Base-by-base conservation (phyloP, 2,329 filamentous ascomycete species). In the Diaporthe helianthi region DNA sequence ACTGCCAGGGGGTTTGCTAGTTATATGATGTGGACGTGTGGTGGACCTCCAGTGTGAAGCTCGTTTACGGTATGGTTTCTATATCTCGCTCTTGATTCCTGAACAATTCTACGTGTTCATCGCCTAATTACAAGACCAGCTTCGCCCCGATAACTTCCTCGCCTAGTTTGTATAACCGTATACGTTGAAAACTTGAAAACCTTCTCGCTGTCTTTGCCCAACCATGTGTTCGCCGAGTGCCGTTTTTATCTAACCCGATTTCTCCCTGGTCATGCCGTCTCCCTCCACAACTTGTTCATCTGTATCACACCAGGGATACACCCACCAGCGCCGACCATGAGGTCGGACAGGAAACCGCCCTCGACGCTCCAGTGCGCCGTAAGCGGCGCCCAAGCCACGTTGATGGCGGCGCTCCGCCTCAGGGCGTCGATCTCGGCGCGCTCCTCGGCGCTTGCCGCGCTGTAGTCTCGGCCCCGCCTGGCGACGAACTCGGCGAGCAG, bases 281-380 rank as follows among this genome's bases (percentile, higher is more conserved):
- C 73, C 60, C 73, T 77, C 84, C 84, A 86, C 54, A 84, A 55
- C 71, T 82, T 80, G 72, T 78, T 75, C 78, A 86, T 82, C 75
- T 81, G 79, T 52, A 83, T 79, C 5, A 79, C 73, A 1, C 83
- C 81, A 2, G 84, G 83, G 24, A 85, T 80, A 54, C 79, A 76
- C 2, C 80, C 84, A 65, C 86, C 73, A 64, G 81, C 36, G n/a
- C 79, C 78, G 22, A 86, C 75, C 3, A 77, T 73, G 33, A 80
- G 71, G 52, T 86, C 83, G 44, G 79, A 78, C 65, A 86, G 73
- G 47, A 79, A 76, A 0, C 92, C 93, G 68, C 87, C 82, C 71
- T 92, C 89, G 49, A 90, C 79, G 75, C 93, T 91, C 91, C 92
- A 97, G 82, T 98, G 93, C 31, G 95, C 76, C 71, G 93, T 95